Conservation (phyloP, 2,329 filamentous ascomycete genomes). For the Boeremia lycopersici region DNA sequence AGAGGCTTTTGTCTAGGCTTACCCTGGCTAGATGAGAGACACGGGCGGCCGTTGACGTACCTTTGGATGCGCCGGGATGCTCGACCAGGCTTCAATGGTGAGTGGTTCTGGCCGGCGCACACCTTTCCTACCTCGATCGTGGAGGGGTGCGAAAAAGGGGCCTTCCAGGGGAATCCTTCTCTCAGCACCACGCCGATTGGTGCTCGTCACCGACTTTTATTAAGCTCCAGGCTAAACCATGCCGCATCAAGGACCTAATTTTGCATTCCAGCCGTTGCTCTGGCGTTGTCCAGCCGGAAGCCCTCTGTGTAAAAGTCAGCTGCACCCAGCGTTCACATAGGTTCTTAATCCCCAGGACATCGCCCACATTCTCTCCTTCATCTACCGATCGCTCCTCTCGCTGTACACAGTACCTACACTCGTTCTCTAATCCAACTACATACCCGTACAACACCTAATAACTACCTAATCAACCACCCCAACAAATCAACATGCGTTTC, state of each 20-base stretch:
- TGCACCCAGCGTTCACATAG: constrained; percentile 20
- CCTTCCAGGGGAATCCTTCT: constrained; percentile 10
- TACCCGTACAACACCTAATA: constrained; percentile 20
- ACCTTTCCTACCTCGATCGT: constrained; percentile 17
- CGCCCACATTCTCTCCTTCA: constrained; percentile 24
- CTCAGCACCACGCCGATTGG: constrained; percentile 26
- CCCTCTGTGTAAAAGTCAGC: constrained; percentile 30
- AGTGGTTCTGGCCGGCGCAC: constrained; percentile 20
- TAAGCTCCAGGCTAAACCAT: constrained; percentile 28
- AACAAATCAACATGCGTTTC: constrained; percentile 56
- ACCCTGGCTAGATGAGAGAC: constrained; percentile 25
- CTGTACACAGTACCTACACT: constrained; percentile 34
- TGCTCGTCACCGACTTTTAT: constrained; percentile 25
- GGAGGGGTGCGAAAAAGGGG: constrained; percentile 29
- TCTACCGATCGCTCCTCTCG: constrained; percentile 27
- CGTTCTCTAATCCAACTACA: constrained; percentile 31
- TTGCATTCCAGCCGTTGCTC: constrained; percentile 43
- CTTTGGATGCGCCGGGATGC: constrained; percentile 26
- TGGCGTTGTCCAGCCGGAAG: constrained; percentile 32
- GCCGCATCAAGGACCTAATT: constrained; percentile 31
- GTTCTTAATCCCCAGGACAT: constrained; percentile 19
- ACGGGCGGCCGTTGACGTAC: constrained; percentile 32
- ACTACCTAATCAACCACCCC: constrained; percentile 26
- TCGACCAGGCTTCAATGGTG: constrained; percentile 16
- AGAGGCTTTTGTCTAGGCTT: constrained; percentile 25